A percentile compares a stretch with the other conserved stretches of the same genome.
Conservation (phyloP, 257 asterid genomes). For the Salvia hispanica region DNA sequence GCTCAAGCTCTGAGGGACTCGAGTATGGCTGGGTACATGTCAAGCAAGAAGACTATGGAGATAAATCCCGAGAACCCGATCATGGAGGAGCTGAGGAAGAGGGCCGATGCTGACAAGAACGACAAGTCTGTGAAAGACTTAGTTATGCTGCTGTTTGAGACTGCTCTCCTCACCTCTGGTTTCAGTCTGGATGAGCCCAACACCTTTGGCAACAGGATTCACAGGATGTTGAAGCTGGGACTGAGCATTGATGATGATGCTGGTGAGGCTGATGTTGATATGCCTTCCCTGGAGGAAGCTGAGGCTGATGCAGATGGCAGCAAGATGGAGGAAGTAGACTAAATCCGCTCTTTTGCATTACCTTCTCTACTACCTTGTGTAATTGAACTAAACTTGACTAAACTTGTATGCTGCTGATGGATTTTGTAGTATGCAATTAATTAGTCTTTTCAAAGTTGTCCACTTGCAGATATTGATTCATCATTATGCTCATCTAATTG, state of each 20-base stretch:
- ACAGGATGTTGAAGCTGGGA: slow-evolving; percentile 73
- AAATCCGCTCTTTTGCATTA: slow-evolving; percentile 15
- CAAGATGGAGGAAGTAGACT: slow-evolving; percentile 79
- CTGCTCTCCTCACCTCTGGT: slow-evolving; percentile 65
- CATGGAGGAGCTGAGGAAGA: slow-evolving; percentile 71
- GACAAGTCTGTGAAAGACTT: slow-evolving; percentile 69
- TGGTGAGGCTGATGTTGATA: slow-evolving; percentile 51
- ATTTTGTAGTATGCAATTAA: background rate
- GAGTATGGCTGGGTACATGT: slow-evolving; percentile 68
- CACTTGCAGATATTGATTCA: background rate
- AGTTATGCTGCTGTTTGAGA: slow-evolving; percentile 62
- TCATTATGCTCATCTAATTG: too few relatives aligned
- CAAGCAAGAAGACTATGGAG: slow-evolving; percentile 72
- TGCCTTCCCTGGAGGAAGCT: slow-evolving; percentile 63
- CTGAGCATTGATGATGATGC: slow-evolving; percentile 69
- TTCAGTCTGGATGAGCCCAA: slow-evolving; percentile 70
- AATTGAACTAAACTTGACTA: background rate
- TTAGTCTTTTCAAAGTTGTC: background rate
- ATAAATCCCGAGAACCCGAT: slow-evolving; percentile 59
- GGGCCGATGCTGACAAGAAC: slow-evolving; percentile 65
- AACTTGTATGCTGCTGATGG: background rate
- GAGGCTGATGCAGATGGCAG: slow-evolving; percentile 69
- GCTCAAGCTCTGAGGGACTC: slow-evolving; percentile 66
- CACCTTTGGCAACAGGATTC: slow-evolving; percentile 71
- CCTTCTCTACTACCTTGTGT: background rate